phyloP scores from a whole-genome alignment of 169 alveolate species.

The Cytauxzoon felis region DNA sequence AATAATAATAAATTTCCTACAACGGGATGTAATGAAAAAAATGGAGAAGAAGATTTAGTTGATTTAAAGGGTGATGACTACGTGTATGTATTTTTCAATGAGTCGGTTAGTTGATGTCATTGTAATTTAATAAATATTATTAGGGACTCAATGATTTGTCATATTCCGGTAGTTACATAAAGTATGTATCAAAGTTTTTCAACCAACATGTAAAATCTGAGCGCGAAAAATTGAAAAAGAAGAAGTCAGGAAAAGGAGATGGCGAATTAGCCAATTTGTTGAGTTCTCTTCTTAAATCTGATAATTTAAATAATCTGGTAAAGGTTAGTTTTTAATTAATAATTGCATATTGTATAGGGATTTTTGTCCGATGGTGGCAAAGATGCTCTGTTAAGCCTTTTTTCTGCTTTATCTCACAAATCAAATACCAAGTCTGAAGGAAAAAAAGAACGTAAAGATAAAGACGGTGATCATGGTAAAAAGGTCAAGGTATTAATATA shows the following conservation, averaged over 20 bases:
- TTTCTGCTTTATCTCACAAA: too few species aligned
- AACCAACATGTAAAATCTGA: conserved; percentile 22
- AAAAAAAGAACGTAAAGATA: too few species aligned
- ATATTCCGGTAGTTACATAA: conserved; percentile 36
- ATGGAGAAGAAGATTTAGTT: not conserved
- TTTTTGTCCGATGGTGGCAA: too few species aligned
- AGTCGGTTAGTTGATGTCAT: not conserved
- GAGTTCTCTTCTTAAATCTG: too few species aligned
- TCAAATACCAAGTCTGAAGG: too few species aligned
- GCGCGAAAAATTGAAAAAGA: not conserved
- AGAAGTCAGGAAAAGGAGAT: conserved; percentile 5
- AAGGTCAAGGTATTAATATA: too few species aligned
- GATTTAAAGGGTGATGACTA: conserved; percentile 13
- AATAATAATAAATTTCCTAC: conserved; percentile 18
- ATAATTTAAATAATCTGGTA: too few species aligned
- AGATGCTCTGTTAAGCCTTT: too few species aligned
- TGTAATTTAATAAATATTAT: not conserved
- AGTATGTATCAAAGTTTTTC: conserved; percentile 15
- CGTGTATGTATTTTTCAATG: conserved; percentile 24
- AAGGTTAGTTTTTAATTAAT: too few species aligned
- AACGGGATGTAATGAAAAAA: conserved; percentile 7
- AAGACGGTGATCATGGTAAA: too few species aligned
- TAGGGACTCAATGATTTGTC: conserved; percentile 13
- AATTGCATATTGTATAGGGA: too few species aligned
- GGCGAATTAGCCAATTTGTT: too few species aligned